These are phyloP conservation scores for Arctostaphylos glauca DNA, from an alignment of 148 eudicot genomes.

Conservation along the genomic window DNA sequence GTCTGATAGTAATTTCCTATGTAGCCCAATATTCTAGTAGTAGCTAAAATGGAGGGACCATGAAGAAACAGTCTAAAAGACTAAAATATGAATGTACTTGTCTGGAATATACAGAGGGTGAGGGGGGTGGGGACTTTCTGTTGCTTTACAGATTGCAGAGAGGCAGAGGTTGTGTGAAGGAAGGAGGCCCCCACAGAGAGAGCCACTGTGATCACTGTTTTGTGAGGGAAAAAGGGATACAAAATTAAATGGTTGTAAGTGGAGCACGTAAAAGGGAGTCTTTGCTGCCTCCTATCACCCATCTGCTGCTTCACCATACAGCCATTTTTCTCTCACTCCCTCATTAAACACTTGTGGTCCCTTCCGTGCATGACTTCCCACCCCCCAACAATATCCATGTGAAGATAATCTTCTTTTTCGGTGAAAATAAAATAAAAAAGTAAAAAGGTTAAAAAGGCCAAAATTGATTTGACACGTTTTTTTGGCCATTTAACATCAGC, in stretches of 20 bases:
- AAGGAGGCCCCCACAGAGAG: constrained; percentile 24
- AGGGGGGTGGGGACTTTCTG: not conserved
- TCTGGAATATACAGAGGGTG: not conserved
- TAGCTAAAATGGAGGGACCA: too few species aligned
- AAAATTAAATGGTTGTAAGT: constrained; percentile 17
- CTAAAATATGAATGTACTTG: too few species aligned
- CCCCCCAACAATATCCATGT: not conserved
- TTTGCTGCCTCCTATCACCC: constrained; percentile 12
- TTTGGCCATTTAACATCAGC: not conserved
- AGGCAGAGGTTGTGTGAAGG: constrained; percentile 11
- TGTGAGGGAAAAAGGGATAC: constrained; percentile 25
- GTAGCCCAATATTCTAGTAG: too few species aligned
- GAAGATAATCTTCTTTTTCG: not conserved
- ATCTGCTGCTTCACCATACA: constrained; percentile 17
- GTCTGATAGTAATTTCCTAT: too few species aligned
- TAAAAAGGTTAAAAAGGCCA: not conserved
- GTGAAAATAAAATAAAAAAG: not conserved
- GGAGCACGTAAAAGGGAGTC: constrained; percentile 7
- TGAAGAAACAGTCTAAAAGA: too few species aligned
- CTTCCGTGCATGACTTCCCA: not conserved
- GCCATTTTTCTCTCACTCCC: not conserved
- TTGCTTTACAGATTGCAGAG: constrained; percentile 23
- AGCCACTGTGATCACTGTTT: not conserved
- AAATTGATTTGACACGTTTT: constrained; percentile 17
- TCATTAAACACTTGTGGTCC: constrained; percentile 9